These are phyloP conservation scores for Erigeron philadelphicus DNA, from an alignment of 140 eudicot genomes.

Conservation along the genomic window DNA sequence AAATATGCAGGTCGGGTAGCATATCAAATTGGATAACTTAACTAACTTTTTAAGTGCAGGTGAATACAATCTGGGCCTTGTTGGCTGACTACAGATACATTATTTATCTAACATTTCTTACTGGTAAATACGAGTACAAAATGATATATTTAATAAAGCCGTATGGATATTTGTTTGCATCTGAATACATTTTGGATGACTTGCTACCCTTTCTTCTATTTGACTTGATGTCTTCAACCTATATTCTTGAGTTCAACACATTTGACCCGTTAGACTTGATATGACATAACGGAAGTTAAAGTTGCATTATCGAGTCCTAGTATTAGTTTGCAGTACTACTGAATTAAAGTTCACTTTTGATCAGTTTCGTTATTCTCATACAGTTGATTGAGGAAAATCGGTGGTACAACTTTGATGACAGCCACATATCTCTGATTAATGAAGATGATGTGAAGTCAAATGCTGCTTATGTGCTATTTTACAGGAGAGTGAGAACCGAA, in stretches of 20 bases:
- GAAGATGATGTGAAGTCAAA: slow-evolving; percentile 81
- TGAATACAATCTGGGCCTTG: no score
- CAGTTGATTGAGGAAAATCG: slow-evolving; percentile 87
- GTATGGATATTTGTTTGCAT: neutral
- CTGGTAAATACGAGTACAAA: no score
- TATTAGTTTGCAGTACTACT: neutral
- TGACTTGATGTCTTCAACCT: neutral
- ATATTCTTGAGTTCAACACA: neutral
- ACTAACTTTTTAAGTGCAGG: no score
- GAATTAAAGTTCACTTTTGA: neutral
- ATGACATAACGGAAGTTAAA: neutral
- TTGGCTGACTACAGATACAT: no score
- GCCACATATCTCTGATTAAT: slow-evolving; percentile 53
- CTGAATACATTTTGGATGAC: neutral
- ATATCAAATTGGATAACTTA: no score
- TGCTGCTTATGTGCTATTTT: slow-evolving; percentile 89
- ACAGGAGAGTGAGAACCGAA: slow-evolving; percentile 57
- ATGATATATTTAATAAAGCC: no score
- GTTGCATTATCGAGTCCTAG: neutral
- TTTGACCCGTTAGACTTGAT: neutral
- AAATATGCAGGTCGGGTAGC: neutral
- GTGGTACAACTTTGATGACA: slow-evolving; percentile 94
- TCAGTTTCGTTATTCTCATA: slow-evolving; percentile 13
- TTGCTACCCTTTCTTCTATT: neutral
- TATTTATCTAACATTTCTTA: no score